phyloP scores from a whole-genome alignment of 2,329 filamentous ascomycete genomes.

The Xylaria sp. region DNA sequence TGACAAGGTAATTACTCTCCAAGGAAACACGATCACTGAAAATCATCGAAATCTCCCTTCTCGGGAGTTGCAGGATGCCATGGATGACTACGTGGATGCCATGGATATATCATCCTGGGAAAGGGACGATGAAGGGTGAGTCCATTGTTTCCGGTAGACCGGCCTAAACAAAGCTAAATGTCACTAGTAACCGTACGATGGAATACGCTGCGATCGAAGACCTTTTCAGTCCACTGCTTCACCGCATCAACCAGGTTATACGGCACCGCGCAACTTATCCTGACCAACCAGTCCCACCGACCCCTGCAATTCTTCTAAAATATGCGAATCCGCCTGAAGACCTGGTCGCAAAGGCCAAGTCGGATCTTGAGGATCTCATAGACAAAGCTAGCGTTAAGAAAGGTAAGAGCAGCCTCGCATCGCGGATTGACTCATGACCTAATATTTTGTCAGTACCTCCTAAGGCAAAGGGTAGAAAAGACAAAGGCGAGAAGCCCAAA shows the following conservation, averaged over 20 bases:
- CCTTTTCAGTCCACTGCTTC: conserved; percentile 85
- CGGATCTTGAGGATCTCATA: conserved; percentile 72
- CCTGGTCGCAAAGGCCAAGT: conserved; percentile 67
- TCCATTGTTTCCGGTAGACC: neutral
- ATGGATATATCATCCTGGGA: conserved; percentile 86
- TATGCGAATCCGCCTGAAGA: conserved; percentile 79
- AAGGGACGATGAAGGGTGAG: conserved; percentile 79
- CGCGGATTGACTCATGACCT: conserved; percentile 41
- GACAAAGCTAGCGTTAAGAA: conserved; percentile 83
- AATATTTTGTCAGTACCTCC: conserved; percentile 71
- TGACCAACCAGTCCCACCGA: conserved; percentile 69
- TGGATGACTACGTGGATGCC: conserved; percentile 90
- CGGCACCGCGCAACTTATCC: conserved; percentile 83
- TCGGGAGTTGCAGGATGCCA: conserved; percentile 78
- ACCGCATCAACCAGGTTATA: conserved; percentile 88
- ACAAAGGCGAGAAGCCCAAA: conserved; percentile 72
- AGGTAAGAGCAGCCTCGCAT: conserved; percentile 57
- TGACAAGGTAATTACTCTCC: conserved; percentile 88
- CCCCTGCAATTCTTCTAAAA: conserved; percentile 73
- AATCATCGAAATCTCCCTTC: conserved; percentile 86
- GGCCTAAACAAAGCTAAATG: conserved; percentile 39
- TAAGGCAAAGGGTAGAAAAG: conserved; percentile 79
- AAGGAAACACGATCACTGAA: conserved; percentile 80
- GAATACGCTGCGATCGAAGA: conserved; percentile 86
- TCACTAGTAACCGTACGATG: conserved; percentile 48